Conservation (phyloP, 306 rosid species). For the Gillenia trifoliata region DNA sequence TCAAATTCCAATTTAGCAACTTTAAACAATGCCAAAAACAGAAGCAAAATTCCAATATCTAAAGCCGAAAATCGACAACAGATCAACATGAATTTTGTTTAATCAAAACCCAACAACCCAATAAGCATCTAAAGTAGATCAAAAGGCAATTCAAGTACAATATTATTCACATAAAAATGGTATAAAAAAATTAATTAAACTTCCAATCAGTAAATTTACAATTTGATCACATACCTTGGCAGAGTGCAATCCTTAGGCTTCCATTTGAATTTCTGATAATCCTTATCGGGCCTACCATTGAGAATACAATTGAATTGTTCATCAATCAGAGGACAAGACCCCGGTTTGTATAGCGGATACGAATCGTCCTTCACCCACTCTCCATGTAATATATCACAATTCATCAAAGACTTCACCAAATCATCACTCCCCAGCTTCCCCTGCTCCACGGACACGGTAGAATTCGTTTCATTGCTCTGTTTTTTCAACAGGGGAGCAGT, state of each 20-base stretch:
- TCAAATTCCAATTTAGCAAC: background rate
- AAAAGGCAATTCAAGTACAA: background rate
- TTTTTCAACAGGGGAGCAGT: slow-evolving; percentile 44
- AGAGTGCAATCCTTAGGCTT: slow-evolving; percentile 75
- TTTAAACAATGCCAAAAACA: slow-evolving; percentile 1
- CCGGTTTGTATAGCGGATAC: slow-evolving; percentile 67
- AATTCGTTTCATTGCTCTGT: slow-evolving; percentile 18
- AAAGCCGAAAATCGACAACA: background rate
- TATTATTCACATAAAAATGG: background rate
- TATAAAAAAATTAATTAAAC: background rate
- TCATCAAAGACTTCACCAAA: slow-evolving; percentile 48
- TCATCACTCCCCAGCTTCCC: slow-evolving; percentile 27
- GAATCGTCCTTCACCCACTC: slow-evolving; percentile 79
- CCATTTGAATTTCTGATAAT: slow-evolving; percentile 71
- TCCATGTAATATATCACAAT: slow-evolving; percentile 78
- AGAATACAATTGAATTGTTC: slow-evolving; percentile 76
- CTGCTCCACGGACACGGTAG: slow-evolving; percentile 19
- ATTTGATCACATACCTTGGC: slow-evolving; percentile 54
- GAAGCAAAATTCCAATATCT: background rate
- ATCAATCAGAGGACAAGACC: slow-evolving; percentile 72
- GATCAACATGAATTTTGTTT: background rate
- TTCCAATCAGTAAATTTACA: background rate
- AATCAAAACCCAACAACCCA: background rate
- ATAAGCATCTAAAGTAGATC: background rate
- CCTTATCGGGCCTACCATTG: slow-evolving; percentile 82